phyloP scores from a whole-genome alignment of 2,329 filamentous ascomycete species.

The Exophiala calicioides region DNA sequence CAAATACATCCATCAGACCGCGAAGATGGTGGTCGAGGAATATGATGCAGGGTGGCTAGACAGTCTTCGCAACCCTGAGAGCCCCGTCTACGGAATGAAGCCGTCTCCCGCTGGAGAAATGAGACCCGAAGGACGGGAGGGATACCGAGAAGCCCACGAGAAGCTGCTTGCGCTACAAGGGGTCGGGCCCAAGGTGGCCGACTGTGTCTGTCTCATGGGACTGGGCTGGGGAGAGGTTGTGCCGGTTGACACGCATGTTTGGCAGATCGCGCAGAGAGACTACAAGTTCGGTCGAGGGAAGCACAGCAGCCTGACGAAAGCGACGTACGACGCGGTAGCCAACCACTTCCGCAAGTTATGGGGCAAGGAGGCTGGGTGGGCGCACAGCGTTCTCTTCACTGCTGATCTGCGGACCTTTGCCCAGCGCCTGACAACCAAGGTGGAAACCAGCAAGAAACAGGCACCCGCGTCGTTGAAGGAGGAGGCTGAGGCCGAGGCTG shows the following conservation, averaged over 20 bases:
- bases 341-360: conserved; percentile 87
- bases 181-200: conserved; percentile 94
- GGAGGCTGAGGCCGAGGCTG: conserved; percentile 29
- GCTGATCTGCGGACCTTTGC: conserved; percentile 87
- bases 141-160: conserved; percentile 78
- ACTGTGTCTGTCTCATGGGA: conserved; percentile 96
- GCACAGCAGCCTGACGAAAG: conserved; percentile 81
- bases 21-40: conserved; percentile 68
- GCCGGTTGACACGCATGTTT: conserved; percentile 95
- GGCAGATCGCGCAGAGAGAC: conserved; percentile 95
- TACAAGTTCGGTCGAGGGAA: conserved; percentile 87
- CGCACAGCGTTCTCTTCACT: conserved; percentile 93
- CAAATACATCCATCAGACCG: conserved; percentile 87
- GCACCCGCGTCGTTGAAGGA: conserved; percentile 36
- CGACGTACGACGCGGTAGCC: conserved; percentile 84
- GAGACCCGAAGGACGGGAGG: conserved; percentile 56
- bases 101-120: conserved; percentile 49
- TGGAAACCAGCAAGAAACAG: conserved; percentile 40
- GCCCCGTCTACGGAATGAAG: conserved; percentile 58
- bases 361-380: conserved; percentile 95
- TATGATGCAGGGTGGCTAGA: conserved; percentile 75
- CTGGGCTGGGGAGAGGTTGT: conserved; percentile 94
- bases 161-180: conserved; percentile 77
- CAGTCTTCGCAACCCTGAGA: conserved; percentile 73
- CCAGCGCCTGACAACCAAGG: conserved; percentile 55